Percentiles rank a stretch among this genome's conserved stretches.
phyloP scores from a whole-genome alignment of 768 basidiomycete genomes.

The Mycena rebaudengoi region DNA sequence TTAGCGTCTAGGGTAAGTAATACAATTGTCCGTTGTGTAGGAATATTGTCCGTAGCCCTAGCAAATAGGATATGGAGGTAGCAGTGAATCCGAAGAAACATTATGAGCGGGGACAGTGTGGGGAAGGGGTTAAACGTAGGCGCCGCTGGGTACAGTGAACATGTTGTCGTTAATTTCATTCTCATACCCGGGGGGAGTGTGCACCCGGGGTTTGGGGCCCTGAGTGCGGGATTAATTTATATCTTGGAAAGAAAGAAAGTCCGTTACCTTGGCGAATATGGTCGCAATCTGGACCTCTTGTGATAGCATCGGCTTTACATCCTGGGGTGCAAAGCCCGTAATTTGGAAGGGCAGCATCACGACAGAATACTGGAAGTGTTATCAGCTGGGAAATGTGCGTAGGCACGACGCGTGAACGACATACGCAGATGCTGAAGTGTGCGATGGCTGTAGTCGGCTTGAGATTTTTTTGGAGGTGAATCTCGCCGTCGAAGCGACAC shows the following conservation, averaged over 20 bases:
- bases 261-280: slow-evolving; percentile 18
- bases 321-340: slow-evolving; percentile 16
- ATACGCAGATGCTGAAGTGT: slow-evolving; percentile 21
- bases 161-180: slow-evolving; percentile 21
- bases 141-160: slow-evolving; percentile 14
- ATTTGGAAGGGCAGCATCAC: slow-evolving; percentile 24
- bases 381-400: neutral
- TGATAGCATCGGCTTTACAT: neutral
- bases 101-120: too few species aligned
- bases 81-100: too few species aligned
- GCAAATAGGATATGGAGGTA: too few species aligned
- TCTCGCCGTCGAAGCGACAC: slow-evolving; percentile 26
- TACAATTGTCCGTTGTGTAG: too few species aligned
- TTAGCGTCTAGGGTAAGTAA: too few species aligned
- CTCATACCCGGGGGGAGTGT: slow-evolving; percentile 24
- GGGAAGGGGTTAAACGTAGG: slow-evolving; percentile 19
- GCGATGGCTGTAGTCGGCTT: slow-evolving; percentile 23
- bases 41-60: too few species aligned
- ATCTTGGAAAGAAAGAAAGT: neutral
- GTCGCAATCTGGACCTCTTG: slow-evolving; percentile 28
- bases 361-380: slow-evolving; percentile 14
- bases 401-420: neutral
- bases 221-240: neutral
- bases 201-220: slow-evolving; percentile 24
- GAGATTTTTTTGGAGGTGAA: slow-evolving; percentile 27